phyloP scores from a whole-genome alignment of 352 stramenopile species.

The Phytopythium sindhum region DNA sequence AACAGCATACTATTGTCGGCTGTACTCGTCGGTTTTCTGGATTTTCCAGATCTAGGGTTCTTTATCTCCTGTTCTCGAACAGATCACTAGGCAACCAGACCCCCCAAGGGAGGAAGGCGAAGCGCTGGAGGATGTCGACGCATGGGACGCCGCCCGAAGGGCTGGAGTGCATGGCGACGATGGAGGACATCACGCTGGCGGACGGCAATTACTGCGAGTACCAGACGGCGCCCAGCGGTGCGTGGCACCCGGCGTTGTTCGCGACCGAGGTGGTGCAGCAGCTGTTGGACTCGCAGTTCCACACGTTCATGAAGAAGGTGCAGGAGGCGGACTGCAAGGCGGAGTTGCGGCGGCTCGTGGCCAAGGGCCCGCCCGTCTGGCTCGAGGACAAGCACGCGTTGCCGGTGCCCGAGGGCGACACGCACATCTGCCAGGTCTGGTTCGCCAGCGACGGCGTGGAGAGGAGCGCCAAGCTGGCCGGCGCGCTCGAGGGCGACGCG shows the following conservation, averaged over 20 bases:
- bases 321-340: constrained; percentile 94
- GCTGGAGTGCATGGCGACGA: constrained; percentile 91
- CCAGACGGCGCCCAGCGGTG: constrained; percentile 86
- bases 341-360: constrained; percentile 89
- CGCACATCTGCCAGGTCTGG: constrained; percentile 89
- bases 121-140: constrained; percentile 14
- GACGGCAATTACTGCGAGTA: constrained; percentile 91
- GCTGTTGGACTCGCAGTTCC: constrained; percentile 89
- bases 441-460: constrained; percentile 82
- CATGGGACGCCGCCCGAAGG: constrained; percentile 83
- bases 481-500: constrained; percentile 85
- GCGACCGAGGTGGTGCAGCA: constrained; percentile 74
- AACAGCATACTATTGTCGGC: background rate
- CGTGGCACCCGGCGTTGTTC: constrained; percentile 85
- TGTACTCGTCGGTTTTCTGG: background rate
- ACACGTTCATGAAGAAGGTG: constrained; percentile 91
- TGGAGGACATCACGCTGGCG: constrained; percentile 94
- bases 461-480: constrained; percentile 83
- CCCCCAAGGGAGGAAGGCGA: background rate
- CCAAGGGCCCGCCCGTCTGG: constrained; percentile 89
- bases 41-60: no score
- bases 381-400: constrained; percentile 91
- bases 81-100: no score
- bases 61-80: background rate
- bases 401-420: constrained; percentile 85